Base-by-base conservation (phyloP, 2,329 filamentous ascomycete species). In the Sporothrix protearum region DNA sequence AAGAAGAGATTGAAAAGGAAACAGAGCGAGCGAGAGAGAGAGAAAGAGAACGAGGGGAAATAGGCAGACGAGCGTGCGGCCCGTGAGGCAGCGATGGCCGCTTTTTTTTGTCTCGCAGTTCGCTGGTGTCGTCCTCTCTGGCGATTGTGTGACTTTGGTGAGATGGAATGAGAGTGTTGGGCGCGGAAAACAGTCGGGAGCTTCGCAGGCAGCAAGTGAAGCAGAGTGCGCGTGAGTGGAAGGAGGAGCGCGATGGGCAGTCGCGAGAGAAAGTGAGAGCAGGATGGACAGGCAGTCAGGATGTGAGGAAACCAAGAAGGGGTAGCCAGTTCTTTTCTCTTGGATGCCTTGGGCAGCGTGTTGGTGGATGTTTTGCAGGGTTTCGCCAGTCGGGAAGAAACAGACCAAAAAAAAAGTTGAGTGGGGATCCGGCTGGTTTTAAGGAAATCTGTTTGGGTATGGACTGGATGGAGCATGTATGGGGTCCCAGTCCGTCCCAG, bases 391-490 rank as follows among this genome's bases (percentile, higher is more conserved):
- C 68, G 28, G 63, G 42, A 49, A 66, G 68, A 63, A 55, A 45
- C 28, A 63, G 49, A 28, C 47, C 55, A 70, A 36, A 61, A 61
- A 63, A 55, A 68, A 71, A 71, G 45, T 47, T 19, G 63, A 68
- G 71, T 70, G 71, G 71, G 71, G 71, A 71, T 64, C 45, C 53
- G 39, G 71, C 14, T 47, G 63, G 59, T 68, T 68, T 73, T 69
- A 71, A 70, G 68, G 59, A 66, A 59, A 42, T 71, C 42, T 68
- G 22, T 45, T 64, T 64, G 59, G 59, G 59, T 39, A 64, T 22
- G 51, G 30, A 10, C n/a, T 33, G n/a, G 33, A 30, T 49, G 28
- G 53, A 30, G 33, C 22, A 45, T 47, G 36, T 36, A 45, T 47
- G 36, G 25, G 22, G 28, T 53, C 49, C 1, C 14, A 19, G 55